Evolutionary conservation across 805 yeast genomes (phyloP), one percentile per base, ranked within the genome.

Genomic region (Kodamaea fukazawae): DNA sequence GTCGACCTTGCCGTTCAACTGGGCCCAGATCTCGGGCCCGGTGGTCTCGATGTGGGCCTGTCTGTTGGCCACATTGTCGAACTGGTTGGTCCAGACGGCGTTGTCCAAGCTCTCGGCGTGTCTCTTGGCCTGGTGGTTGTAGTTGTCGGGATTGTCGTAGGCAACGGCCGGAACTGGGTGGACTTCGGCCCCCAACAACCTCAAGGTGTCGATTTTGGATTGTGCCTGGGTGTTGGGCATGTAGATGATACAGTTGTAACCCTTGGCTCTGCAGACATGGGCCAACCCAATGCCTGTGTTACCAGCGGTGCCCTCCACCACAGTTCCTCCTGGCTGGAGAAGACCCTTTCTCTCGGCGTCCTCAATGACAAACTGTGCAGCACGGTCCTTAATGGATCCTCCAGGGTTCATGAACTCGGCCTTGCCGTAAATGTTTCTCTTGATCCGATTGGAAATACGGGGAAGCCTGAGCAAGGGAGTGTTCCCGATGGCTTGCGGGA

Each of bases 231-330:
- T 86, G 61, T 88, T 79, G 43, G 96, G 96, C 89, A 88, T 87
- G 69, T 86, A 88, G 43, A 88, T 84, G 36, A 88, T 80, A 59
- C 93, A 80, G 41, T 83, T 77, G 70, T 88, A 88, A 22, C 96
- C 96, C 50, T 82, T 78, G 34, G 90, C 76, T 26, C 95, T 71
- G 57, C 95, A 86, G 32, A 82, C 78, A 53, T 75, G 80, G 5
- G 96, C 96, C 41, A 88, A 67, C 1, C 96, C 96, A 50, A 88
- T 88, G 12, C 96, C 96, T n/a, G 96, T 88, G 65, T 88, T 88
- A 23, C 96, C 96, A 3, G 96, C 96, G 9, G 96, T 87, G 6
- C 96, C 96, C 62, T 88, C 96, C 12, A 88, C 90, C 22, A 88
- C 78, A 2, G 96, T 88, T 25, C 93, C 96, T 7, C 95, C 93